Conservation (phyloP, 2,329 filamentous ascomycete species). For the Trichoderma sp. region DNA sequence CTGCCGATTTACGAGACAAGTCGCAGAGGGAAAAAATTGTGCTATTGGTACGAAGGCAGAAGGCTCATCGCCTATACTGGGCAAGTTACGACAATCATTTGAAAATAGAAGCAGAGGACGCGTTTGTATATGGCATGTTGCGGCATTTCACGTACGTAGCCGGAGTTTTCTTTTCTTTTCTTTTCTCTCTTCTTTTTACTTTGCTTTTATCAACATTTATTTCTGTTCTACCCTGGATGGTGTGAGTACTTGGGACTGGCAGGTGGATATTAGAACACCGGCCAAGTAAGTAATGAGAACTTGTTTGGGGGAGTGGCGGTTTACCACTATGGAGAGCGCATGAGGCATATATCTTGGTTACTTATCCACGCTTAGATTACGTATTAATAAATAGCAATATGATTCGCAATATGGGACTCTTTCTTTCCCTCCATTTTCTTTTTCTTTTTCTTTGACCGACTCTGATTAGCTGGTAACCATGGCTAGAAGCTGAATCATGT, state of each 20-base stretch:
- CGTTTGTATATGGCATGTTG: slow-evolving; percentile 34
- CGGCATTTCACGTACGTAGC: slow-evolving; percentile 29
- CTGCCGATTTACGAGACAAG: not conserved
- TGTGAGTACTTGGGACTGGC: slow-evolving; percentile 16
- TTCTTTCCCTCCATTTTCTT: not conserved
- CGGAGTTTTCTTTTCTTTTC: slow-evolving; percentile 24
- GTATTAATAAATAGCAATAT: slow-evolving; percentile 26
- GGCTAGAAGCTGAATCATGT: not conserved
- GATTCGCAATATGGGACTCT: slow-evolving; percentile 2
- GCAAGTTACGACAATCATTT: slow-evolving; percentile 14
- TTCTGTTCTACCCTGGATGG: slow-evolving; percentile 1
- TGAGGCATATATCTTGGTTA: slow-evolving; percentile 28
- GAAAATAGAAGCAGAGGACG: slow-evolving; percentile 27
- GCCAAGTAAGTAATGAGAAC: slow-evolving; percentile 23
- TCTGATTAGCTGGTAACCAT: not conserved
- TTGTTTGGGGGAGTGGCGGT: slow-evolving; percentile 15
- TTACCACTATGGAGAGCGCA: slow-evolving; percentile 17
- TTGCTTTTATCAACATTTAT: not conserved
- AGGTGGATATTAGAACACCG: slow-evolving; percentile 12
- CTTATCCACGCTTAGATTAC: slow-evolving; percentile 26
- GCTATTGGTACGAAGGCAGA: not conserved
- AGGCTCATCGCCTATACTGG: not conserved
- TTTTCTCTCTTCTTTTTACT: not conserved
- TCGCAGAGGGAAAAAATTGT: not conserved
- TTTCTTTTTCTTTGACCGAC: not conserved